Percentiles rank a stretch among this genome's conserved stretches.
Evolutionary conservation across 805 yeast genomes (phyloP).

Genomic region (Saccharomyces eubayanus): DNA sequence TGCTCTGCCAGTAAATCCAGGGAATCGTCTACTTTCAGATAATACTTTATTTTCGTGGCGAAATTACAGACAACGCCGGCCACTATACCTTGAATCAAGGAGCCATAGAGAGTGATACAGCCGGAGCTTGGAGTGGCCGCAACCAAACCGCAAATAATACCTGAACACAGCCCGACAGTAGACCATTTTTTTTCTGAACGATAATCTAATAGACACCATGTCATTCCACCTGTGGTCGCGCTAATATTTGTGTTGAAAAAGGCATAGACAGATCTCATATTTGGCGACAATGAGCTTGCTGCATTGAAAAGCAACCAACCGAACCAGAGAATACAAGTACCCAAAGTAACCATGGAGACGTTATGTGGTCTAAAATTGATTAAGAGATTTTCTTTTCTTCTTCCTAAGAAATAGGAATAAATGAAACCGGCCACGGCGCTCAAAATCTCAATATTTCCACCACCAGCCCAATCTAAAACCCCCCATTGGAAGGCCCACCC

Average conservation of each 20-base stretch:
- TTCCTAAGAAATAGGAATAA: conserved; percentile 70
- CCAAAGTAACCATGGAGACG: conserved; percentile 81
- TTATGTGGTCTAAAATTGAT: conserved; percentile 92
- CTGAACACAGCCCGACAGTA: conserved; percentile 91
- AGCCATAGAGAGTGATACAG: conserved; percentile 82
- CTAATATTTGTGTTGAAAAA: conserved; percentile 85
- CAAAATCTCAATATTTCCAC: conserved; percentile 91
- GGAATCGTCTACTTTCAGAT: conserved; percentile 80
- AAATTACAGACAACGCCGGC: conserved; percentile 84
- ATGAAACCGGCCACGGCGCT: conserved; percentile 90
- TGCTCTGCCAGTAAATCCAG: conserved; percentile 97
- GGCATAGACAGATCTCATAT: conserved; percentile 76
- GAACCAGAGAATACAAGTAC: conserved; percentile 79
- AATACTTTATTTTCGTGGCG: conserved; percentile 77
- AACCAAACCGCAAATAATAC: conserved; percentile 88
- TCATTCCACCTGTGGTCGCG: conserved; percentile 82
- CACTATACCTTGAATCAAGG: conserved; percentile 72
- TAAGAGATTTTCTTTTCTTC: conserved; percentile 65
- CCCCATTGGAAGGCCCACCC: conserved; percentile 96
- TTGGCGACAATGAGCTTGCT: conserved; percentile 76
- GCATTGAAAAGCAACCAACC: conserved; percentile 98
- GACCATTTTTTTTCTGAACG: conserved; percentile 87
- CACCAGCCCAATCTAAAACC: conserved; percentile 93
- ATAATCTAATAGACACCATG: conserved; percentile 89
- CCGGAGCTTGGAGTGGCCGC: conserved; percentile 97